A percentile compares a stretch with the other conserved stretches of the same genome.
Evolutionary conservation across 2,329 filamentous ascomycete species (phyloP).

Genomic region (Fusarium humuli): DNA sequence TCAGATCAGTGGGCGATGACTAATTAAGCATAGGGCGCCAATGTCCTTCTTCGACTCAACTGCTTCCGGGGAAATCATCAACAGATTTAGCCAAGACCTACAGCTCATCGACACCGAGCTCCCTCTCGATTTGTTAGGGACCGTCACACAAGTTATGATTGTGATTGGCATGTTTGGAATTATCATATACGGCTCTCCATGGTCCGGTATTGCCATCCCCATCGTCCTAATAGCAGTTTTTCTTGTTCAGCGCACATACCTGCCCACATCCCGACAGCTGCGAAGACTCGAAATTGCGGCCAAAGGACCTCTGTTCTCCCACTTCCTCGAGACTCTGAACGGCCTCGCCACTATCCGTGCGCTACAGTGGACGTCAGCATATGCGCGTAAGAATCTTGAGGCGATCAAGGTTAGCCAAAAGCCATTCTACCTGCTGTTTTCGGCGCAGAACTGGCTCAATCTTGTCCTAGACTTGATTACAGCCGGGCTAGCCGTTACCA

Average conservation of each 20-base stretch:
- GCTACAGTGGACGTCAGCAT: not conserved
- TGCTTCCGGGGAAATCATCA: not conserved
- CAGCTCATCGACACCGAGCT: constrained; percentile 9
- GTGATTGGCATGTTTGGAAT: not conserved
- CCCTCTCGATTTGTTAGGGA: not conserved
- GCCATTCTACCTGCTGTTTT: not conserved
- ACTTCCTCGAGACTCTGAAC: not conserved
- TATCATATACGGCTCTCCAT: not conserved
- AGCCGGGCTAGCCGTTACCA: not conserved
- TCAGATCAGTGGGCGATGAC: too few species aligned
- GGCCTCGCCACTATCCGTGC: not conserved
- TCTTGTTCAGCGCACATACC: not conserved
- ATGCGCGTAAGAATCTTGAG: not conserved
- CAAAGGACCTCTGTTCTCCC: not conserved
- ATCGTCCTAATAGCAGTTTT: not conserved
- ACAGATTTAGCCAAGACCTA: constrained; percentile 7
- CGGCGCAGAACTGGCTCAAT: not conserved
- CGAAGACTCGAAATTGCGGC: constrained; percentile 3
- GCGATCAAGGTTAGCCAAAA: not conserved
- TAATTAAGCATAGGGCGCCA: not conserved
- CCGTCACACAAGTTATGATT: constrained; percentile 1
- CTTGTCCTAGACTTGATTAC: not conserved
- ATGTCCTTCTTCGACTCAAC: not conserved
- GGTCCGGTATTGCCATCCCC: not conserved
- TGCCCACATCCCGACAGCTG: not conserved